These are phyloP conservation scores for Nannizziopsis barbatae DNA, from an alignment of 2,329 filamentous ascomycete genomes.

Conservation along the genomic window DNA sequence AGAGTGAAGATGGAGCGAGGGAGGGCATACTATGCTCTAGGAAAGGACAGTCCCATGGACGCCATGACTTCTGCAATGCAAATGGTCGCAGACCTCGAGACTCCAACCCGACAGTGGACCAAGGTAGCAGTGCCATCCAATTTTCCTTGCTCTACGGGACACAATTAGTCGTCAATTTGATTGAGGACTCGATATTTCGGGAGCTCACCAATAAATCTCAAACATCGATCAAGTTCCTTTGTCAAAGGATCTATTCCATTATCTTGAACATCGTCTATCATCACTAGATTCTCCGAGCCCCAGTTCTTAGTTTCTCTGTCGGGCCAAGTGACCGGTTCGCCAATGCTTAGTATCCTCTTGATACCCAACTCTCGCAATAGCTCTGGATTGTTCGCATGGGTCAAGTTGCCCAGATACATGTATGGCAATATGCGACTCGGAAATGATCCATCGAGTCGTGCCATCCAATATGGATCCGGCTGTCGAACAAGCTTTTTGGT, in stretches of 20 bases:
- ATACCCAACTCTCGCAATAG: conserved; percentile 72
- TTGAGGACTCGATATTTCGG: no score
- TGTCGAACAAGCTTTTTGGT: conserved; percentile 17
- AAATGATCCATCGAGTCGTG: conserved; percentile 74
- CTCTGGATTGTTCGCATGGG: conserved; percentile 86
- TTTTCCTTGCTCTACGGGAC: conserved; percentile 59
- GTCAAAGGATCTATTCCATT: conserved; percentile 92
- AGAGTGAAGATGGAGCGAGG: not conserved
- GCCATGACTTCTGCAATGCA: conserved; percentile 99
- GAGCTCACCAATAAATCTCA: conserved; percentile 79
- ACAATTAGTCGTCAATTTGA: not conserved
- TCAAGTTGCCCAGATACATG: conserved; percentile 90
- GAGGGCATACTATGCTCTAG: conserved; percentile 62
- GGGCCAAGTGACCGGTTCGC: conserved; percentile 74
- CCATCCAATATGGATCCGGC: conserved; percentile 64
- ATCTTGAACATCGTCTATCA: conserved; percentile 80
- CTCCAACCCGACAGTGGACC: conserved; percentile 91
- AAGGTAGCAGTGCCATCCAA: conserved; percentile 69
- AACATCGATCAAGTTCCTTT: conserved; percentile 70
- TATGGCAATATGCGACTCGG: conserved; percentile 83
- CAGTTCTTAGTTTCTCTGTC: conserved; percentile 59
- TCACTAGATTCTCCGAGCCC: conserved; percentile 66
- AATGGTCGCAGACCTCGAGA: conserved; percentile 90
- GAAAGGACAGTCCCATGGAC: conserved; percentile 65
- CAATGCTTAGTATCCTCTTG: conserved; percentile 77